phyloP scores from a whole-genome alignment of 75 land plant genomes.

The Ceratopteris richardii region DNA sequence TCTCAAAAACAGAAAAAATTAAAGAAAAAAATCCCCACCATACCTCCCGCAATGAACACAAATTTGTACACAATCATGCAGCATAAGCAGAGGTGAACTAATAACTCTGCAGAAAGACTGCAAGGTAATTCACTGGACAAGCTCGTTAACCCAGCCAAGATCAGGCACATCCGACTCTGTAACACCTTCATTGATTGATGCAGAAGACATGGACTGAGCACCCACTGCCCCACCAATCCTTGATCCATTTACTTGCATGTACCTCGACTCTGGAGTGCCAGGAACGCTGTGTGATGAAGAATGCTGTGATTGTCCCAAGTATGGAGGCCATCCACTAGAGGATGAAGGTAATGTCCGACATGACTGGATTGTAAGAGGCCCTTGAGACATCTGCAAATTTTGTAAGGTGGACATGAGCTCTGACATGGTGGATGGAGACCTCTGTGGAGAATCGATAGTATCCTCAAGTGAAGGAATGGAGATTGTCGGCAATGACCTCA shows the following conservation, averaged over 20 bases:
- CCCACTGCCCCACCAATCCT: not conserved
- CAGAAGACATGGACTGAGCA: not conserved
- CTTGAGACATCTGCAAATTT: no score
- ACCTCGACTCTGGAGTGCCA: not conserved
- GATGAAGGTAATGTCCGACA: not conserved
- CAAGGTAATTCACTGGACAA: conserved; percentile 4
- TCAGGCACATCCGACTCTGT: conserved; percentile 9
- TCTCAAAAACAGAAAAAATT: no score
- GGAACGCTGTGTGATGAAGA: not conserved
- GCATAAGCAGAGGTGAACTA: no score
- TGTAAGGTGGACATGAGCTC: not conserved
- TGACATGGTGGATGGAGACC: not conserved
- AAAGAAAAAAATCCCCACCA: no score
- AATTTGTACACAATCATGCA: no score
- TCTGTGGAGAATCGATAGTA: not conserved
- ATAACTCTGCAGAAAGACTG: no score
- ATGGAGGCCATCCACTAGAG: not conserved
- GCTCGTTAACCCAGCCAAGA: conserved; percentile 26
- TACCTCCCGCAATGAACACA: no score
- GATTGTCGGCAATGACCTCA: conserved; percentile 22
- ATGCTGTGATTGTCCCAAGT: not conserved
- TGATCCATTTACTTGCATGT: not conserved
- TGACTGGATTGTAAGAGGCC: no score
- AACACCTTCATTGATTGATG: not conserved
- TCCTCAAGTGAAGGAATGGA: conserved; percentile 13